Base-by-base conservation (phyloP, 768 basidiomycete species). In the Suillus alpinus region DNA sequence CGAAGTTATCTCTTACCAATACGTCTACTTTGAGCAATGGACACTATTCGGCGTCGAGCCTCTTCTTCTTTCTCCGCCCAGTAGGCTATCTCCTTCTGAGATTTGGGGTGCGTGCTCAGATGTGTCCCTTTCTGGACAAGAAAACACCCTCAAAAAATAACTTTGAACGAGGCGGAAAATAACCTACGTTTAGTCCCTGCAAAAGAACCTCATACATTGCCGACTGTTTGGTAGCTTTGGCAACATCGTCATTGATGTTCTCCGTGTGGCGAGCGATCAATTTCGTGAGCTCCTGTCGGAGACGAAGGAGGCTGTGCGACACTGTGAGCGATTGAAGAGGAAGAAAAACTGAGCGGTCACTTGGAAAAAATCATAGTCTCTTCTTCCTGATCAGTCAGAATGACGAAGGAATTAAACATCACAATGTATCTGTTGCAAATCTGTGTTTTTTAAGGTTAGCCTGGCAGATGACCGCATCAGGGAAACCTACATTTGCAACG, bases 311-410 rank as follows among this genome's bases (percentile, higher is more conserved):
- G 69, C 96, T 98, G 62, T 12, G 6, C 58, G 58, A 43, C 0
- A 39, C n/a, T 46, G 20, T 58, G 20, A 59, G 57, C 36, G 51
- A 50, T 47, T 18, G 9, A 44, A 55, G 23, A 55, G 16, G 20
- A 47, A 23, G 49, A 2, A 36, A 4, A 14, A 9, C 37, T 46
- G 40, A 47, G 16, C n/a, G 34, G 56, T 20, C 69, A 96, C 96
- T 95, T 95, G 26, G 90, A 86, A 69, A 97, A 97, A 51, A 98
- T 91, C 95, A 98, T 97, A 9, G 92, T 92, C 71, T 97, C 95
- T 65, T 97, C 94, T 44, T 86, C 88, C 62, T 91, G 88, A 41
- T 83, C 83, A 3, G 91, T 92, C 64, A 99, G 76, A 32, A 85
- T 83, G 23, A 95, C 86, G 63, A 95, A 86, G 2, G 89, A 86